These are phyloP conservation scores for Thymus mandschuricus DNA, from an alignment of 257 asterid genomes.

Conservation along the genomic window DNA sequence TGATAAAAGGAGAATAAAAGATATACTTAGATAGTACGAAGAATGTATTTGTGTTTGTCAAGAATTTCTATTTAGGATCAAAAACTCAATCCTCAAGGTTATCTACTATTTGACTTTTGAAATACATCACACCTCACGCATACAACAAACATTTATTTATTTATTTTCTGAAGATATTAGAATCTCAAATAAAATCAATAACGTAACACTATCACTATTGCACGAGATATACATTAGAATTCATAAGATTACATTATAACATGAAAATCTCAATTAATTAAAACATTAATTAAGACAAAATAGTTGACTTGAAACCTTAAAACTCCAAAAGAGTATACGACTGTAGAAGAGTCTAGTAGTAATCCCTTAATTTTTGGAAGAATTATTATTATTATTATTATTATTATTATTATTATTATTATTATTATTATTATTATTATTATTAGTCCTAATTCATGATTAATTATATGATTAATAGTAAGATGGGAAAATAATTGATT, in stretches of 20 bases:
- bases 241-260: no score
- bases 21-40: no score
- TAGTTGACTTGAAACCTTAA: neutral
- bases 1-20: no score
- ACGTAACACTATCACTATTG: neutral
- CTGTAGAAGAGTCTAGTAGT: neutral
- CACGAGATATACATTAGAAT: neutral
- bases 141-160: neutral
- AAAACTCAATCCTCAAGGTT: slow-evolving; percentile 1
- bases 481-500: neutral
- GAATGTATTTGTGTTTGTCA: no score
- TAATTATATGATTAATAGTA: neutral
- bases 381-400: no score
- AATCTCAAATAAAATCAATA: neutral
- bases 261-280: neutral
- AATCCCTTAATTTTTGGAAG: neutral
- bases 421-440: no score
- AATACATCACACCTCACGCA: neutral
- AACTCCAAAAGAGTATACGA: neutral
- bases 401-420: no score
- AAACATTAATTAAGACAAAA: neutral
- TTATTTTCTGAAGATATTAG: neutral
- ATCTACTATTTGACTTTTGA: neutral
- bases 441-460: neutral
- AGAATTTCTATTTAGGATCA: neutral